A percentile compares a stretch with the other conserved stretches of the same genome.
Conservation (phyloP, 306 rosid species). For the Clitoria ternatea region DNA sequence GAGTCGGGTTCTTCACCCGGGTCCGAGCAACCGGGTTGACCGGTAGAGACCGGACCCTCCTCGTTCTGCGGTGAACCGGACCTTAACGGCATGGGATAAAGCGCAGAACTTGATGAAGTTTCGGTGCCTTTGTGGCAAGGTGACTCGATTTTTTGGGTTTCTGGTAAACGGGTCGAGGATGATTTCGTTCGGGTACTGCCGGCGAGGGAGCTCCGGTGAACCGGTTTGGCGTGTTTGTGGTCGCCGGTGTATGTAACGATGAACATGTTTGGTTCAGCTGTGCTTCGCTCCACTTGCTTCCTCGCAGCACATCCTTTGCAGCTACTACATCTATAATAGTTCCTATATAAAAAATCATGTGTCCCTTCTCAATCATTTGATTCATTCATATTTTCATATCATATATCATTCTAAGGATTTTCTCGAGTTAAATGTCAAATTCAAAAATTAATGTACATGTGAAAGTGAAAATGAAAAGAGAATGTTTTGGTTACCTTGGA, state of each 20-base stretch:
- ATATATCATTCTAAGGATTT: no score
- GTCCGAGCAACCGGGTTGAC: neutral
- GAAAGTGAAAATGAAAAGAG: neutral
- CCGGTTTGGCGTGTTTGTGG: conserved; percentile 64
- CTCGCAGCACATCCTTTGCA: conserved; percentile 67
- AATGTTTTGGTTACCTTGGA: conserved; percentile 49
- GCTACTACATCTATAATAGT: conserved; percentile 81
- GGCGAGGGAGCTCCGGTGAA: conserved; percentile 66
- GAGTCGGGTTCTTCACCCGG: neutral
- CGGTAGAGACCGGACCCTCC: neutral
- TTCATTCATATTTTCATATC: no score
- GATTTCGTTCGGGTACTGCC: conserved; percentile 49
- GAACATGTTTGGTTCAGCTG: conserved; percentile 40
- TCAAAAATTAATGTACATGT: neutral
- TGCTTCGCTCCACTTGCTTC: conserved; percentile 74
- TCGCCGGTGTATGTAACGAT: conserved; percentile 68
- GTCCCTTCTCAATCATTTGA: no score
- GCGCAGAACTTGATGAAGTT: neutral
- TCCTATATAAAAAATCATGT: no score
- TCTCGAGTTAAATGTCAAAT: no score
- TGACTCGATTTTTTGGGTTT: neutral
- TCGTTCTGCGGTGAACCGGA: neutral
- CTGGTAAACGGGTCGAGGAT: conserved; percentile 2
- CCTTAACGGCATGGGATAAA: neutral
- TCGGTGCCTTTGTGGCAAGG: neutral